These are phyloP conservation scores for Nemania abortiva DNA, from an alignment of 2,329 filamentous ascomycete species.

Conservation along the genomic window DNA sequence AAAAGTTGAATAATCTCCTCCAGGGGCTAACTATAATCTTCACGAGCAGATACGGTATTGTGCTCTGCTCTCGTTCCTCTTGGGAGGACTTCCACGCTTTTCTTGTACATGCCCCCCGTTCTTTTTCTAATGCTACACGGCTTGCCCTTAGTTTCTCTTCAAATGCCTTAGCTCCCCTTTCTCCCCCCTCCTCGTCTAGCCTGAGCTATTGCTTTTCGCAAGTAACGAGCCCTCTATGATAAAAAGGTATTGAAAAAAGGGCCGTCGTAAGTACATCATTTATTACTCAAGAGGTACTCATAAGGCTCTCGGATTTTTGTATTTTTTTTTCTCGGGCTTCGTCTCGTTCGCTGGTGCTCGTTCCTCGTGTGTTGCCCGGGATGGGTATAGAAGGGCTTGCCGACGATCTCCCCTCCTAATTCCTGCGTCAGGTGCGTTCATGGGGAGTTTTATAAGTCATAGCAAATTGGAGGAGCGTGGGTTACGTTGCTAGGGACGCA, in stretches of 20 bases:
- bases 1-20: not conserved
- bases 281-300: not conserved
- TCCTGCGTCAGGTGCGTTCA: not conserved
- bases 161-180: not conserved
- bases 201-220: not conserved
- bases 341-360: not conserved
- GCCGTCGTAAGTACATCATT: constrained; percentile 5
- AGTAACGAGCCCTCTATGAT: not conserved
- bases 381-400: not conserved
- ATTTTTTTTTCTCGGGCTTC: not conserved
- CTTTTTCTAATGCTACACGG: not conserved
- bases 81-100: not conserved
- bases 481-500: too few species aligned
- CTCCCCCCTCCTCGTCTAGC: not conserved
- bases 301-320: not conserved
- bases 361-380: constrained; percentile 13
- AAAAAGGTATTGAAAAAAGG: not conserved
- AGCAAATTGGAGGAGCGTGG: not conserved
- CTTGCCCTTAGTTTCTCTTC: not conserved
- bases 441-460: constrained; percentile 6
- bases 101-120: too few species aligned
- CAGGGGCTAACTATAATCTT: not conserved
- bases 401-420: constrained; percentile 20
- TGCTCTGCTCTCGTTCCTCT: not conserved
- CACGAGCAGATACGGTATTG: not conserved